Percentiles rank a stretch among this genome's conserved stretches.
phyloP scores from a whole-genome alignment of 148 eudicot species.

The Pharnaceum exiguum region DNA sequence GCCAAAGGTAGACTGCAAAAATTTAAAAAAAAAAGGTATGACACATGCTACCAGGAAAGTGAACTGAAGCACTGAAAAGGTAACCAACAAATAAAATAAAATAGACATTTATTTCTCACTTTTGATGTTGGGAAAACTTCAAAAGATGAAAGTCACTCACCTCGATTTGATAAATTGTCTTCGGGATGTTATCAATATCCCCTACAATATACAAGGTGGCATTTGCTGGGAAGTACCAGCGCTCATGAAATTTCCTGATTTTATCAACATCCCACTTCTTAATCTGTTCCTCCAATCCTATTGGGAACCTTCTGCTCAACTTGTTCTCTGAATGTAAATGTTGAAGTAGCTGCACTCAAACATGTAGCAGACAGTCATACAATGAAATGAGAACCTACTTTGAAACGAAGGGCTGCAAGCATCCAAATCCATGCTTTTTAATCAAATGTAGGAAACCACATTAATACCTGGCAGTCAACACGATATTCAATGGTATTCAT shows the following conservation, averaged over 20 bases:
- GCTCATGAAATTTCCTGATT: conserved; percentile 91
- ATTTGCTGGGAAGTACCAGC: conserved; percentile 99
- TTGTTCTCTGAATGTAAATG: conserved; percentile 98
- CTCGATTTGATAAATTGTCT: conserved; percentile 82
- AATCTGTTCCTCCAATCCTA: conserved; percentile 96
- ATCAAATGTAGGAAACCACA: background rate
- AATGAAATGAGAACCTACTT: background rate
- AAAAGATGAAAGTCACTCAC: conserved; percentile 38
- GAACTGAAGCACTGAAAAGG: conserved; percentile 2
- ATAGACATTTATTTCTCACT: background rate
- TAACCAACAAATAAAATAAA: background rate
- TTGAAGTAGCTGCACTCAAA: conserved; percentile 64
- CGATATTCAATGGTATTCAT: conserved; percentile 99
- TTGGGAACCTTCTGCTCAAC: conserved; percentile 93
- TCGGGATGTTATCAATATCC: conserved; percentile 76
- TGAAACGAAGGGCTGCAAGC: background rate
- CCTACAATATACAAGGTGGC: conserved; percentile 95
- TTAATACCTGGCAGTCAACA: conserved; percentile 92
- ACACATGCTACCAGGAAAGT: conserved; percentile 1
- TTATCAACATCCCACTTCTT: conserved; percentile 99
- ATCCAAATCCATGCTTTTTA: too few relatives aligned
- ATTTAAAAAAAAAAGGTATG: background rate
- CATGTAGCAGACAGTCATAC: conserved; percentile 9
- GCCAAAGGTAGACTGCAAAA: conserved; percentile 82
- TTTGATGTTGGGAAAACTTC: background rate